Base-by-base conservation (phyloP, 176 grass and related monocot genomes). In the Puccinellia tenuiflora region DNA sequence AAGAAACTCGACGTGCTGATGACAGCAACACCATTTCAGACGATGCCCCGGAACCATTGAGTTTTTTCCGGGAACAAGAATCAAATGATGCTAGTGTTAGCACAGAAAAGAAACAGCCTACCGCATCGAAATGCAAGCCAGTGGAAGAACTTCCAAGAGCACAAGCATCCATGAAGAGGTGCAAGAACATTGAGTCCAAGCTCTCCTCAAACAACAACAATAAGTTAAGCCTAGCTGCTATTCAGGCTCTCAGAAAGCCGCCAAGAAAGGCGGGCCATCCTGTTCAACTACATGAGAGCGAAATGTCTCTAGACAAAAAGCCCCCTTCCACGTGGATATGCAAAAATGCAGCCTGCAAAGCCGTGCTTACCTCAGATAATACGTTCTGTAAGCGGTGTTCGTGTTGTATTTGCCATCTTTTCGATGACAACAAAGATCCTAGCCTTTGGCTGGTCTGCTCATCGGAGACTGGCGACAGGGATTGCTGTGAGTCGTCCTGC, bases 351-450 rank as follows among this genome's bases (percentile, higher is more conserved):
- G 92, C 96, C 22, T 99, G 96, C 84, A 99, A 99, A 81, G 93
- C 93, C 62, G 78, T 92, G 61, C 76, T 99, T 71, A 90, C 78
- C 64, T 90, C 81, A 46, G 88, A 94, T 26, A 87, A 92, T 72
- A 81, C 85, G 80, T 99, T 99, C 63, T 99, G 96, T 87, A 99
- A 91, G 81, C 88, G 96, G 81, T 99, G 96, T 77, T 99, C 96
- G 18, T 99, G 96, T 75, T 99, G 93, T 87, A 96, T 99, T 64
- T 99, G 96, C 26, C 96, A 99, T 80, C 78, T 71, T 45, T 99
- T 92, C 33, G 96, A 99, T 87, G 96, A 96, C 86, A 99, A 99
- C 89, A 99, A 99, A 84, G 96, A 99, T 74, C 96, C 96, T 67
- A 96, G 96, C 72, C 91, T 99, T 80, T 99, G 96, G 96, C 79